Evolutionary conservation across 1,139 yeast genomes (phyloP).

Genomic region (Hyphopichia burtonii): DNA sequence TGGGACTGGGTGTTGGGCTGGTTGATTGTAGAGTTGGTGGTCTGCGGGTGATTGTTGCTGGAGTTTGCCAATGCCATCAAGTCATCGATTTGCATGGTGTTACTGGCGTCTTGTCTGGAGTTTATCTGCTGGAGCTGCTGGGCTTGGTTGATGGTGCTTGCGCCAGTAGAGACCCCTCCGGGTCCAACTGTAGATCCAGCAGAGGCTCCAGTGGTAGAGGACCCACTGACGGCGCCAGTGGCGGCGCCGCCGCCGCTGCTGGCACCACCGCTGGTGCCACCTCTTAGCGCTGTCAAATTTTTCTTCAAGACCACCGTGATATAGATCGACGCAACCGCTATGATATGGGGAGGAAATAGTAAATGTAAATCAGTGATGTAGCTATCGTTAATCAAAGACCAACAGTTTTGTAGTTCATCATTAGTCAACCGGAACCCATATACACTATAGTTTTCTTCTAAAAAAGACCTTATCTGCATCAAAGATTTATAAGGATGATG

Average conservation of each 20-base stretch:
- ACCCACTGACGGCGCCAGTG: no score
- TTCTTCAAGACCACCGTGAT: conserved; percentile 62
- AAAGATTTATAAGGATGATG: conserved; percentile 89
- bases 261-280: conserved; percentile 8
- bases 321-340: conserved; percentile 80
- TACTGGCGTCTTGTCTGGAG: not conserved
- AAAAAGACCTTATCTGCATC: conserved; percentile 54
- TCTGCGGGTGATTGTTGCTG: conserved; percentile 1
- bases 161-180: no score
- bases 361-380: conserved; percentile 84
- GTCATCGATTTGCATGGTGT: conserved; percentile 38
- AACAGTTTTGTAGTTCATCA: conserved; percentile 79
- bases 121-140: not conserved
- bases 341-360: conserved; percentile 85
- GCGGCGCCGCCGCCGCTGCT: no score
- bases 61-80: conserved; percentile 27
- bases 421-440: conserved; percentile 46
- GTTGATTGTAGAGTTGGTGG: conserved; percentile 3
- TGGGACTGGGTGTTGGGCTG: not conserved
- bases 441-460: conserved; percentile 21
- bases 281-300: conserved; percentile 24
- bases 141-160: not conserved
- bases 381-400: conserved; percentile 90
- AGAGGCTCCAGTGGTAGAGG: no score
- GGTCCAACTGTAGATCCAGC: no score